phyloP scores from a whole-genome alignment of 768 basidiomycete genomes.

The Tubosaeta sp. region DNA sequence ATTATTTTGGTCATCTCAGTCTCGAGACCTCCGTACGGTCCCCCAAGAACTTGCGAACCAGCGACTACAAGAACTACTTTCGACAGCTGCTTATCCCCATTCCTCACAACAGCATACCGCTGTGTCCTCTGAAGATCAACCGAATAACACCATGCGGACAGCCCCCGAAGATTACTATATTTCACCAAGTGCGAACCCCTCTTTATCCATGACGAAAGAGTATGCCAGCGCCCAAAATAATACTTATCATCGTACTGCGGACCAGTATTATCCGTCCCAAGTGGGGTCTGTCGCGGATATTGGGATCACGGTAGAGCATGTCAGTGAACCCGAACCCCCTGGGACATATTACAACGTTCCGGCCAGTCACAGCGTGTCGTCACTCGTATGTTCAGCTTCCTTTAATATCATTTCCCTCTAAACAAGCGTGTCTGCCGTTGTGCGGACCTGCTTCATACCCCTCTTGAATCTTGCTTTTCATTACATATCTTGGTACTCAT shows the following conservation, averaged over 20 bases:
- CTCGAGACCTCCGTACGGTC: background rate
- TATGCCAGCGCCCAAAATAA: background rate
- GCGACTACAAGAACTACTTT: slow-evolving; percentile 25
- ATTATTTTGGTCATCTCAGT: background rate
- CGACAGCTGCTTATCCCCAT: slow-evolving; percentile 4
- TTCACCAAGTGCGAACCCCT: background rate
- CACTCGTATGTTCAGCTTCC: slow-evolving; percentile 19
- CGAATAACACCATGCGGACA: background rate
- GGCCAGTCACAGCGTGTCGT: slow-evolving; percentile 18
- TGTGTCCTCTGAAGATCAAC: no score
- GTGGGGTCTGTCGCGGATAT: slow-evolving; percentile 2
- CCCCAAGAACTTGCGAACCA: slow-evolving; percentile 14
- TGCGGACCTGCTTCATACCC: no score
- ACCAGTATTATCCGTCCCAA: slow-evolving; percentile 5
- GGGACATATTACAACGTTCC: slow-evolving; percentile 13
- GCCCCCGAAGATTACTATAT: background rate
- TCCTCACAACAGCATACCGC: background rate
- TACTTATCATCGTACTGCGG: slow-evolving; percentile 2
- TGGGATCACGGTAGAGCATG: slow-evolving; percentile 18
- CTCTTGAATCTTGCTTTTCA: no score
- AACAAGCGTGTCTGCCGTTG: no score
- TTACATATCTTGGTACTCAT: no score
- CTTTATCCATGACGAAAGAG: slow-evolving; percentile 6
- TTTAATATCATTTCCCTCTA: no score
- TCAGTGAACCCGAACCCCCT: slow-evolving; percentile 6